These are phyloP conservation scores for Sclerotinia subarctica DNA, from an alignment of 2,329 filamentous ascomycete species.

Conservation along the genomic window DNA sequence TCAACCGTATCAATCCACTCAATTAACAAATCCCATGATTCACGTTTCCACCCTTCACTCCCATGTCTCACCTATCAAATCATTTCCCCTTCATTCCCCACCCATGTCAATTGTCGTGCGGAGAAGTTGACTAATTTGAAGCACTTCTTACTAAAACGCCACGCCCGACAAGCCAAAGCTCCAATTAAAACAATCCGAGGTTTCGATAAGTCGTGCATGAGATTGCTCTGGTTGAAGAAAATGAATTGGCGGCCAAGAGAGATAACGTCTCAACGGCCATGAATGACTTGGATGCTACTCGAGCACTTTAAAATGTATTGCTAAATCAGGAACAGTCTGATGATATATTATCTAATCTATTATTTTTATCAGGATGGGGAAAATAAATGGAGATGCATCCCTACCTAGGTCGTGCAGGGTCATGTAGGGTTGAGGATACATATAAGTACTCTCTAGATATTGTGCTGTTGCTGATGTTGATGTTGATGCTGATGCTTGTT, in stretches of 20 bases:
- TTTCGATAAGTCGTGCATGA: constrained; percentile 1
- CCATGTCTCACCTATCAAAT: not conserved
- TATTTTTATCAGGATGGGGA: not conserved
- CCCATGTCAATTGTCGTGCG: constrained; percentile 4
- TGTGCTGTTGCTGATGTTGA: not conserved
- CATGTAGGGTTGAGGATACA: not conserved
- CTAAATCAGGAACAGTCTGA: not conserved
- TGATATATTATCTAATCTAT: not conserved
- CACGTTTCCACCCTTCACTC: not conserved
- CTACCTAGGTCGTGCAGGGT: not conserved
- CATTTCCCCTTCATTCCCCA: no score
- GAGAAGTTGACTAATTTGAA: constrained; percentile 1
- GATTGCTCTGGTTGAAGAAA: not conserved
- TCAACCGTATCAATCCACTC: not conserved
- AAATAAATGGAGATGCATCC: not conserved
- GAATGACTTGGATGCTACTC: no score
- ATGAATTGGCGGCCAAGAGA: not conserved
- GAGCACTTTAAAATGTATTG: not conserved
- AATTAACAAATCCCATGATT: not conserved
- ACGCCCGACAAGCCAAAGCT: not conserved
- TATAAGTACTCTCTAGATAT: not conserved
- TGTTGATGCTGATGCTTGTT: not conserved
- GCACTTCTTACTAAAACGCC: not conserved
- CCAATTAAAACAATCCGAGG: not conserved
- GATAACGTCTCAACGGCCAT: constrained; percentile 1